Base-by-base conservation (phyloP, 805 yeast species). In the Zygotorulaspora danielsina region DNA sequence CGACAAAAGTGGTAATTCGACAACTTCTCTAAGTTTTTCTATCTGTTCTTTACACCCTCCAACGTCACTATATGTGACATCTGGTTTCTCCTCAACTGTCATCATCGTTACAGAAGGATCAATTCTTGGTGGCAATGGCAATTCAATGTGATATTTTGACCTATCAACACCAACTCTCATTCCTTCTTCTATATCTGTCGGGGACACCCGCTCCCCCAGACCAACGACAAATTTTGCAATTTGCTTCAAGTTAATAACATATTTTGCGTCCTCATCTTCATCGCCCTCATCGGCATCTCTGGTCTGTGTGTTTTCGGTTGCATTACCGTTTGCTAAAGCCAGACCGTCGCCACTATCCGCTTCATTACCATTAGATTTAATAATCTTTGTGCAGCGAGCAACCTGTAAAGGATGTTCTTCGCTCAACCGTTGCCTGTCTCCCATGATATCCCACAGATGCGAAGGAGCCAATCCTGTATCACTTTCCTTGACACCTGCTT, bases 31-130 rank as follows among this genome's bases (percentile, higher is more conserved):
- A 45, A 89, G 72, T 65, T 90, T 89, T 64, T 93, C 99, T 56
- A 93, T 90, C 65, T 93, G 99, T 48, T 93, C 97, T 70, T 93
- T 93, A 64, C 96, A 87, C 26, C 99, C 99, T 54, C 99, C 99
- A 48, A 93, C 89, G 63, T 93, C 99, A 46, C 94, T 85, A 65
- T 93, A 93, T 1, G 99, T 93, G 26, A 93, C 97, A 66, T 93
- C 98, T 10, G 98, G 99, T 65, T 93, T 93, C 67, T 93, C 99
- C 66, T 93, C 99, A 34, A 93, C 99, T 2, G 97, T 90, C 99
- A 93, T 93, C 98, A 93, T 93, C 5, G 98, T 93, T 39, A 93
- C 99, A 27, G 88, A 77, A 10, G 99, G 97, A 64, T 93, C 99
- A 61, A 93, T 93, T 59, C 95, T 75, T 40, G 99, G 98, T 8